phyloP scores from a whole-genome alignment of 345 rosid genomes.

The Raphanus sativus region DNA sequence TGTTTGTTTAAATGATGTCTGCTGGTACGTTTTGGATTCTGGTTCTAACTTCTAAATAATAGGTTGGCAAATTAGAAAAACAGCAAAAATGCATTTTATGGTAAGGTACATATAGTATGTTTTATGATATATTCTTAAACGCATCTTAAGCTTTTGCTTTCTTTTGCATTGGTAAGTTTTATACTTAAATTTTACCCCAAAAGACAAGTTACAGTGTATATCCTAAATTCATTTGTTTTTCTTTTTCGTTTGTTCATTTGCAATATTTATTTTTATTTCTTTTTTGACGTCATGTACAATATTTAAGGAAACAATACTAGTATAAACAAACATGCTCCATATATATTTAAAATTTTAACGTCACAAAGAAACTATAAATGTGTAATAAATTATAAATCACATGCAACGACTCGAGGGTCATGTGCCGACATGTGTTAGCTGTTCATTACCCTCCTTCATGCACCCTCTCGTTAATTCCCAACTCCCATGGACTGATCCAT shows the following conservation, averaged over 20 bases:
- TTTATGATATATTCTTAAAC: neutral
- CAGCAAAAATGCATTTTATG: neutral
- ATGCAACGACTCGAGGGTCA: slow-evolving; percentile 35
- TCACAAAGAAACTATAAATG: neutral
- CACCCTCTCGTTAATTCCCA: slow-evolving; percentile 22
- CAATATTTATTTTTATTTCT: neutral
- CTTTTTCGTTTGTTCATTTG: too few species aligned
- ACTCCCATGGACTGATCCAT: slow-evolving; percentile 28
- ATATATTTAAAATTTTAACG: neutral
- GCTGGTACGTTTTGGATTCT: neutral
- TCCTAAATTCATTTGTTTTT: too few species aligned
- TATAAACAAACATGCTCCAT: neutral
- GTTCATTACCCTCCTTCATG: slow-evolving; percentile 30
- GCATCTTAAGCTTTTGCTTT: neutral
- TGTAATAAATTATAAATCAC: slow-evolving; percentile 26
- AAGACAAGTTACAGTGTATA: too few species aligned
- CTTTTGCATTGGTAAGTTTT: neutral
- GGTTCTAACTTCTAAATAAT: neutral
- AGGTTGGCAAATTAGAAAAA: neutral
- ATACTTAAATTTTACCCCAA: too few species aligned
- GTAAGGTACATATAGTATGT: neutral
- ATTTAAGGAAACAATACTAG: neutral
- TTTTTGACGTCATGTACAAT: neutral
- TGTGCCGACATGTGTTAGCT: slow-evolving; percentile 41
- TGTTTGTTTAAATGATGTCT: neutral